Evolutionary conservation across 1,284 basidiomycete species (phyloP).

Genomic region (Trichosporon ovoides): DNA sequence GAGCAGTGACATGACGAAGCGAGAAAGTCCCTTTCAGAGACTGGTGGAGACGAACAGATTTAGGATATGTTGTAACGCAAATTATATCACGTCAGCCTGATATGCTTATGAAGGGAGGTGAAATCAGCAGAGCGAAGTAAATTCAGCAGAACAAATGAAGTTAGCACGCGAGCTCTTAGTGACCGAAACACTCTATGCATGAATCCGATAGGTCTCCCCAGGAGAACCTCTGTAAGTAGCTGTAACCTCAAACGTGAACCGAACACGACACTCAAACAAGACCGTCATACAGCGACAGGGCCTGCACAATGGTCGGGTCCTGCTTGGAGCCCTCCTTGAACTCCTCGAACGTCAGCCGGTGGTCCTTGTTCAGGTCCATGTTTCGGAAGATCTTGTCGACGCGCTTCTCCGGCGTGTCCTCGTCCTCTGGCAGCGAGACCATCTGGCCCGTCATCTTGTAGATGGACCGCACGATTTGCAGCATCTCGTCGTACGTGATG

Average conservation of each 20-base stretch:
- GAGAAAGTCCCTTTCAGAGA: too few species aligned
- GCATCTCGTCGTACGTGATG: constrained; percentile 98
- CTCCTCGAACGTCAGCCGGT: constrained; percentile 83
- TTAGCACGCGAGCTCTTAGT: too few species aligned
- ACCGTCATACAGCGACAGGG: constrained; percentile 54
- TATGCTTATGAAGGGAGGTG: too few species aligned
- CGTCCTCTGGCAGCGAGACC: constrained; percentile 95
- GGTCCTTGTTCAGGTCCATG: constrained; percentile 88
- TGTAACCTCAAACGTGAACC: neutral
- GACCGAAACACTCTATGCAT: neutral
- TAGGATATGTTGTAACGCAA: too few species aligned
- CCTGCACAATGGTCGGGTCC: constrained; percentile 96
- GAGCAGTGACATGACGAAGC: too few species aligned
- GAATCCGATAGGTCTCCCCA: neutral
- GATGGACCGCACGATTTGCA: constrained; percentile 89
- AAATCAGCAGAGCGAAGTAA: too few species aligned
- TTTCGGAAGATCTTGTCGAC: constrained; percentile 94
- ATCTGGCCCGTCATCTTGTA: constrained; percentile 99
- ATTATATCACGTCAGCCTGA: too few species aligned
- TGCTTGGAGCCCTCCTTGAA: constrained; percentile 96
- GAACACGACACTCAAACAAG: constrained; percentile 44
- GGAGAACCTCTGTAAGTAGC: neutral
- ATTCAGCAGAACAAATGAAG: too few species aligned
- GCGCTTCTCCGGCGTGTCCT: constrained; percentile 98
- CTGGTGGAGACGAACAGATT: too few species aligned